Evolutionary conservation across 2,329 filamentous ascomycete species (phyloP), one percentile per base, ranked within the genome.

Genomic region (Trichophyton verrucosum): DNA sequence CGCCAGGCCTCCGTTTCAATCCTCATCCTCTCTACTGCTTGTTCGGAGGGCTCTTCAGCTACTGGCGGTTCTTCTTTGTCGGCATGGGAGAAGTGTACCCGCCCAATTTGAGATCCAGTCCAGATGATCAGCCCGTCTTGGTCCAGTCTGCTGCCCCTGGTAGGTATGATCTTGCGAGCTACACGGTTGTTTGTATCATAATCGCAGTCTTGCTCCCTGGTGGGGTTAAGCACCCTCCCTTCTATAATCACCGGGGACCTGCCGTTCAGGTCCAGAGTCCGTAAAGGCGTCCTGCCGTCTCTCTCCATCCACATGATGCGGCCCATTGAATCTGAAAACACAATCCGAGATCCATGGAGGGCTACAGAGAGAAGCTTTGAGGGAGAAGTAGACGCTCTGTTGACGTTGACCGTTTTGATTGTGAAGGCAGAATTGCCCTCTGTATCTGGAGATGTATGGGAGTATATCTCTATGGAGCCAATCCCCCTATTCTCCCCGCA

Each of bases 401-500:
- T 97, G 65, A 86, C 86, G 71, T 86, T 83, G 11, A 76, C 62
- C 58, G 65, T 58, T 13, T 22, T 27, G 8, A 61, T 22, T 5
- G 40, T 6, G n/a, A 11, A 40, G 24, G 17, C 20, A 22, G 22
- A 38, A 8, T 17, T 33, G n/a, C 58, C 42, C 8, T 49, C 46
- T 17, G 49, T 17, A 17, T 40, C 46, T 15, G 40, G 56, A 3
- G 60, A 47, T 59, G 64, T 71, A 66, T 76, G 65, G 63, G 69
- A 63, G 71, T 95, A 96, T n/a, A 96, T 76, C 69, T 97, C 92
- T 1, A 97, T 77, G 0, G 88, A 91, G 0, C 92, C 92, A 72
- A 94, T 91, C 36, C 87, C 89, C 67, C 94, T 95, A 76, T 96
- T 96, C 70, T 92, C 89, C 3, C 91, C 92, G 44, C 88, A 89